Evolutionary conservation across 2,329 filamentous ascomycete genomes (phyloP).

Genomic region (Exutisphaerella laricina): DNA sequence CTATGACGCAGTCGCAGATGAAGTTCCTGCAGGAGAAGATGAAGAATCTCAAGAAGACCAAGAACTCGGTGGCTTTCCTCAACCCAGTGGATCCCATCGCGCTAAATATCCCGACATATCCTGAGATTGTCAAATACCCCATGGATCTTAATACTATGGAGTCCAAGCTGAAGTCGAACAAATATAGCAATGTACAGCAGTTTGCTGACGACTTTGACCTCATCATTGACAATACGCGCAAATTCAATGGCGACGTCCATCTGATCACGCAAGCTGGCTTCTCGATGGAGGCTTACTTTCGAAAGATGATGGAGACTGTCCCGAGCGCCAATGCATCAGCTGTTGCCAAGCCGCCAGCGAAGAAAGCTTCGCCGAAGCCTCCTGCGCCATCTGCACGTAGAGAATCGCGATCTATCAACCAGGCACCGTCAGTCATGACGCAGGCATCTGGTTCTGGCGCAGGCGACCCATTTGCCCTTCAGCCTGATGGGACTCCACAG

Average conservation of each 20-base stretch:
- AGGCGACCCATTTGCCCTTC: conserved; percentile 63
- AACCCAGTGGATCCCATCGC: conserved; percentile 71
- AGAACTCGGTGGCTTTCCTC: conserved; percentile 69
- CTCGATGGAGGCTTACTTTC: conserved; percentile 54
- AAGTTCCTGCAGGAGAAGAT: conserved; percentile 61
- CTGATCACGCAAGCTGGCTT: conserved; percentile 64
- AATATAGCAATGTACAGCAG: conserved; percentile 64
- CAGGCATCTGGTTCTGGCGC: conserved; percentile 42
- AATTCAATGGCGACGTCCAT: conserved; percentile 79
- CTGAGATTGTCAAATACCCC: conserved; percentile 65
- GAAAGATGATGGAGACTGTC: conserved; percentile 56
- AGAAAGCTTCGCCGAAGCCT: conserved; percentile 30
- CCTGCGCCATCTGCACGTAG: conserved; percentile 25
- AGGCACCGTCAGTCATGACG: conserved; percentile 29
- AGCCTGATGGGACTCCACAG: conserved; percentile 69
- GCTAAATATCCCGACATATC: conserved; percentile 69
- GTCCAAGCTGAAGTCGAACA: conserved; percentile 63
- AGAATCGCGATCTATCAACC: conserved; percentile 26
- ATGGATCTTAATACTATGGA: conserved; percentile 86
- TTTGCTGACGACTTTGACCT: conserved; percentile 70
- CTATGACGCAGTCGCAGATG: conserved; percentile 55
- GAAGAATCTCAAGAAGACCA: conserved; percentile 77
- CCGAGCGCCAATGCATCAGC: conserved; percentile 54
- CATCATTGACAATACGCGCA: conserved; percentile 70
- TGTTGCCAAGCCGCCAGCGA: conserved; percentile 45